phyloP scores from a whole-genome alignment of 768 basidiomycete species.

The Tylopilus rubrobrunneus region DNA sequence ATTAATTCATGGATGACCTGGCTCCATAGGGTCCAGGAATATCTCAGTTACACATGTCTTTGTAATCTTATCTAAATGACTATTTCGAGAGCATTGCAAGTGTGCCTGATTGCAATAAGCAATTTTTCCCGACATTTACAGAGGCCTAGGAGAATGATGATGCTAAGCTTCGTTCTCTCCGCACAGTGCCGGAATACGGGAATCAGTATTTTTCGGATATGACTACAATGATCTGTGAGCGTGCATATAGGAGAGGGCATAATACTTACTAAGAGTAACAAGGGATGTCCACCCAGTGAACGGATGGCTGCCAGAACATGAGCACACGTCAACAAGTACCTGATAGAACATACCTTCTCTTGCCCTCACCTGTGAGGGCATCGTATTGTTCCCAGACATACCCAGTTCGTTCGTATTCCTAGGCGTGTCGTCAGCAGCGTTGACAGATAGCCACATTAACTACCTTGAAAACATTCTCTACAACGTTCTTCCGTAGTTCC shows the following conservation, averaged over 20 bases:
- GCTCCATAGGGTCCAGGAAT: no score
- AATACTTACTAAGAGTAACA: conserved; percentile 74
- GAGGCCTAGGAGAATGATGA: background rate
- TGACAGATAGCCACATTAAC: background rate
- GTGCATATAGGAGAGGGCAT: background rate
- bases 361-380: conserved; percentile 75
- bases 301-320: conserved; percentile 61
- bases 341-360: conserved; percentile 59
- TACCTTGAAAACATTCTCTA: conserved; percentile 78
- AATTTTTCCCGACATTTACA: background rate
- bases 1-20: no score
- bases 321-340: conserved; percentile 5
- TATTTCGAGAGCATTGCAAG: no score
- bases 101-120: no score
- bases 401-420: conserved; percentile 92
- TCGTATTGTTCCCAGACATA: conserved; percentile 99
- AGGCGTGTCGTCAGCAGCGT: conserved; percentile 6
- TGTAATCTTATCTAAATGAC: no score
- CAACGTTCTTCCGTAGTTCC: conserved; percentile 75
- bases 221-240: conserved; percentile 36
- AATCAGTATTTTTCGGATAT: conserved; percentile 64
- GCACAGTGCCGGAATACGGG: background rate
- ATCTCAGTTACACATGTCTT: no score
- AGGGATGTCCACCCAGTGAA: conserved; percentile 98
- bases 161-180: background rate